Evolutionary conservation across 2,329 filamentous ascomycete genomes (phyloP), one percentile per base, ranked within the genome.

Genomic region (Elsinoe australis): DNA sequence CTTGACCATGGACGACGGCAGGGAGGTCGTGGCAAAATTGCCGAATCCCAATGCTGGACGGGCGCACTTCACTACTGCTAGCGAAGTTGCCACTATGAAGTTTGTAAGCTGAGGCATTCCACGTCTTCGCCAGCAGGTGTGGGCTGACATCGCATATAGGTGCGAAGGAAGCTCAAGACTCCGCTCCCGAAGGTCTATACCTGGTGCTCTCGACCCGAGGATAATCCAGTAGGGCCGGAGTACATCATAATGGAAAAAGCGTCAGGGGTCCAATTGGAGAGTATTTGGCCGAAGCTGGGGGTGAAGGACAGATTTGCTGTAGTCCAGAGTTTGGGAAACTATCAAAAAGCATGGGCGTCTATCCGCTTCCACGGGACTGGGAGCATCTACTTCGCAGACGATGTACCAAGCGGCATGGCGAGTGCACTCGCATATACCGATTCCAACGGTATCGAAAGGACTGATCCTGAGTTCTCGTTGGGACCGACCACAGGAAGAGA

Each of bases 11-110:
- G 59, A 66, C 26, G 51, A 66, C 51, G 59, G 61, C 8, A 54
- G 53, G 41, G 50, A 63, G 52, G 57, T 65, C 3, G 55, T 67
- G 15, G 65, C 61, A 5, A 66, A 64, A 54, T 48, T 67, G n/a
- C 64, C 62, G 2, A 63, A 63, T 52, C 63, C 62, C 14, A 65
- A 64, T 53, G 61, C 61, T 50, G 64, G 64, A 4, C 21, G 52
- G 28, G 50, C 58, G 24, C 61, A 63, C 49, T 61, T 58, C 22
- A 64, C 60, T 5, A 67, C 63, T 17, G 64, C 64, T 5, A 66
- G 61, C 41, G 63, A 65, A 53, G 64, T 63, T 29, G 65, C 65
- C 2, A 67, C 64, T 10, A 64, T 66, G 62, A 57, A 61, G 22
- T 62, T 61, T 47, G 60, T 64, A 56, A 9, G 52, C 24, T 21